Evolutionary conservation across 257 asterid species (phyloP).

Genomic region (Solanum chiquidenum): DNA sequence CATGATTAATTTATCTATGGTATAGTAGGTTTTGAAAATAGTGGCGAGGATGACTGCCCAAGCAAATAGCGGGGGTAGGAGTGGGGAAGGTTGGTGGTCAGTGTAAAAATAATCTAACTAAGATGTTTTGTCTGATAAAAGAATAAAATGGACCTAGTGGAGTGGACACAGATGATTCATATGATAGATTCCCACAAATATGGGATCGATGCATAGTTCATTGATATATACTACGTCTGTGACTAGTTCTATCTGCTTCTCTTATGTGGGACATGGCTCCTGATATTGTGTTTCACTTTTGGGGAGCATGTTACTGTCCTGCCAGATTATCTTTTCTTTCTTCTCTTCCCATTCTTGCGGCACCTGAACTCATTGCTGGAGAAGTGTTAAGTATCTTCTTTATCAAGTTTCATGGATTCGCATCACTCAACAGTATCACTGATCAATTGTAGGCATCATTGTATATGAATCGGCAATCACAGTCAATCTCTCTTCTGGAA

Average conservation of each 20-base stretch:
- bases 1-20: neutral
- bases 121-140: neutral
- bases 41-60: neutral
- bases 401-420: neutral
- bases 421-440: neutral
- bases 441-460: slow-evolving; percentile 59
- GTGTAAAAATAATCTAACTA: neutral
- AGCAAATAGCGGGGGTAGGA: neutral
- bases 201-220: neutral
- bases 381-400: neutral
- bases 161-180: neutral
- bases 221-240: neutral
- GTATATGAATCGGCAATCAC: slow-evolving; percentile 77
- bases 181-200: neutral
- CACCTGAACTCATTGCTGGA: neutral
- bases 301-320: neutral
- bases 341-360: neutral
- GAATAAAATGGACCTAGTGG: neutral
- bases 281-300: neutral
- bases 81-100: neutral
- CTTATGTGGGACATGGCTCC: neutral
- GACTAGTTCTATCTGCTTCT: neutral
- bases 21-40: neutral
- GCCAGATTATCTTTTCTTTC: neutral
- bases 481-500: slow-evolving; percentile 61